Evolutionary conservation across 2,329 filamentous ascomycete species (phyloP).

Genomic region (Nothopassalora personata): DNA sequence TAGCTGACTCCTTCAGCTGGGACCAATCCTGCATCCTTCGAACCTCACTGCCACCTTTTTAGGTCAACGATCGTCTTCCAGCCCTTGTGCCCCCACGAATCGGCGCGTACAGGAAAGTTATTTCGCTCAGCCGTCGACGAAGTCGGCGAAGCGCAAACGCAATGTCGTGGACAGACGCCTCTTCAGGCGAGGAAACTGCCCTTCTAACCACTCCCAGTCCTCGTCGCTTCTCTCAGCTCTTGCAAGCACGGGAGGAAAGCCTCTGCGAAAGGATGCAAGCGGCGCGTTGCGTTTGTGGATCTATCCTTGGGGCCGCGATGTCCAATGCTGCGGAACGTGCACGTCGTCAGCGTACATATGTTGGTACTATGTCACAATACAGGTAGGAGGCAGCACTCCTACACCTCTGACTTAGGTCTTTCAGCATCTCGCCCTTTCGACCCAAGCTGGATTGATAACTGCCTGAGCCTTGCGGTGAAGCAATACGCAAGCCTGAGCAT

Average conservation of each 20-base stretch:
- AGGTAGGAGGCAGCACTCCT: background rate
- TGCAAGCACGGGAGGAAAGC: background rate
- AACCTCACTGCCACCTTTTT: background rate
- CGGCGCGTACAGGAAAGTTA: background rate
- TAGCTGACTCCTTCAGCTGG: too few relatives aligned
- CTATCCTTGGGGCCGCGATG: background rate
- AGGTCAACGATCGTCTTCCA: background rate
- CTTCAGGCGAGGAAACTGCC: background rate
- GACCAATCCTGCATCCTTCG: background rate
- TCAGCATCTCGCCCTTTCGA: background rate
- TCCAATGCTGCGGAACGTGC: constrained; percentile 1
- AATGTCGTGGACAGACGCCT: background rate
- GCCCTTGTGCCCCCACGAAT: background rate
- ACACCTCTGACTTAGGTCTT: background rate
- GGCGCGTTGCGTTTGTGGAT: background rate
- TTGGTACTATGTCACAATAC: background rate
- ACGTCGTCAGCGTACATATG: constrained; percentile 2
- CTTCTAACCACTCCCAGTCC: background rate
- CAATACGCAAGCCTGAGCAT: background rate
- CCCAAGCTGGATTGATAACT: background rate
- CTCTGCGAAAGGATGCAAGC: background rate
- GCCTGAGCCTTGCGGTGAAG: background rate
- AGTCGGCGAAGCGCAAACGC: background rate
- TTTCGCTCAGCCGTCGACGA: background rate
- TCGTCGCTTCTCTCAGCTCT: background rate